Evolutionary conservation across 129 eudicot species (phyloP).

Genomic region (Arctium minus): DNA sequence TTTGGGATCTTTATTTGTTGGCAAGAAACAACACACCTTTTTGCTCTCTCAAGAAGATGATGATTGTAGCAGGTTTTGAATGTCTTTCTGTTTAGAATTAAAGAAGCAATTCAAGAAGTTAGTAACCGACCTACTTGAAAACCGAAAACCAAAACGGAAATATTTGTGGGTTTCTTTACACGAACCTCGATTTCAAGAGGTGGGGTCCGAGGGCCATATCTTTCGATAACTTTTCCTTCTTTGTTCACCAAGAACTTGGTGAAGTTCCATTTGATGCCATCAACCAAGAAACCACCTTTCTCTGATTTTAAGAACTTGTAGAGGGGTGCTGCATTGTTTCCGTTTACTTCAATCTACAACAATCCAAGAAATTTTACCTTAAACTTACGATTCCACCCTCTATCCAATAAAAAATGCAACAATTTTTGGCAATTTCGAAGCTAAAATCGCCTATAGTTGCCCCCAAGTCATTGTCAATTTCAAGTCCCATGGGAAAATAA

Average conservation of each 20-base stretch:
- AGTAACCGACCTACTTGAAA: not conserved
- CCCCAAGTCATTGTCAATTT: not conserved
- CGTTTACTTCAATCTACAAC: constrained; percentile 75
- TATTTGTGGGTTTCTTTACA: not conserved
- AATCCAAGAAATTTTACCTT: not conserved
- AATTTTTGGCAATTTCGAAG: not conserved
- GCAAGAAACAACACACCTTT: constrained; percentile 15
- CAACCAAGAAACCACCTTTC: constrained; percentile 63
- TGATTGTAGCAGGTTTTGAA: constrained; percentile 47
- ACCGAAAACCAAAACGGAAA: not conserved
- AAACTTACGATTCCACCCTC: constrained; percentile 1
- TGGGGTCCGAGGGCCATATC: constrained; percentile 77
- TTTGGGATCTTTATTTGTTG: constrained; percentile 9
- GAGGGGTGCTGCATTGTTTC: constrained; percentile 82
- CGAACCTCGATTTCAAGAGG: constrained; percentile 82
- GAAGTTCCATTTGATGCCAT: constrained; percentile 95
- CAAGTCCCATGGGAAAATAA: not conserved
- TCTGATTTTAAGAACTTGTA: constrained; percentile 74
- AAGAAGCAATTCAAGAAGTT: constrained; percentile 15
- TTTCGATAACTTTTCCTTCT: constrained; percentile 73
- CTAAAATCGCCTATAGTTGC: not conserved
- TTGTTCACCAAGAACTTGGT: constrained; percentile 81
- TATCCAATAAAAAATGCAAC: not conserved
- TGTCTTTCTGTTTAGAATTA: constrained; percentile 42
- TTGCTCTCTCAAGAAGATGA: constrained; percentile 44